Evolutionary conservation across 192 early-diverging fungal genomes (phyloP).

Genomic region (Obelidium mucronatum): DNA sequence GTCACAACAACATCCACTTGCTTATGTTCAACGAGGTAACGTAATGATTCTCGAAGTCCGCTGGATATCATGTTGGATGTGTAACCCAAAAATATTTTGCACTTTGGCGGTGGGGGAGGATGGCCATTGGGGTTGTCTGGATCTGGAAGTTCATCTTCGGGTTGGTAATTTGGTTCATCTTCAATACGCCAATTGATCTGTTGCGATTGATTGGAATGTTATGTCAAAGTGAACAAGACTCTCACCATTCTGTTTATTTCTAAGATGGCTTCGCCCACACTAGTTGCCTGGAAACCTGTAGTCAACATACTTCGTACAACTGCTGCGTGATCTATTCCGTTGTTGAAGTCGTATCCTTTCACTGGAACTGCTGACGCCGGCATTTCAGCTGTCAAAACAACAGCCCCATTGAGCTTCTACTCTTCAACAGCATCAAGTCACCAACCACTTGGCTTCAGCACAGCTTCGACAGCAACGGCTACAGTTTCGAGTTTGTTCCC

Average conservation of each 20-base stretch:
- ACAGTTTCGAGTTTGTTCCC: constrained; percentile 19
- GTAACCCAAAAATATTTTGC: constrained; percentile 98
- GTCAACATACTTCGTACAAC: constrained; percentile 75
- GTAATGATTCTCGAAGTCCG: constrained; percentile 90
- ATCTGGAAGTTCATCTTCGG: constrained; percentile 60
- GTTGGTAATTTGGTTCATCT: constrained; percentile 77
- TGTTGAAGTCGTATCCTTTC: constrained; percentile 93
- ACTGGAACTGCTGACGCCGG: constrained; percentile 71
- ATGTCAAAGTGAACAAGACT: too few relatives aligned
- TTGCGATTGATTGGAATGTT: constrained; percentile 15
- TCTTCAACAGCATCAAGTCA: not conserved
- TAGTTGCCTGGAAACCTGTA: constrained; percentile 95
- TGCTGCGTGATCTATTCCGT: constrained; percentile 75
- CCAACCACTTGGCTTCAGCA: constrained; percentile 36
- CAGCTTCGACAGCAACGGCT: constrained; percentile 39
- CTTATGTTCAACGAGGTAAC: constrained; percentile 87
- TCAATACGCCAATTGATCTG: constrained; percentile 80
- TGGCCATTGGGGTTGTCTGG: constrained; percentile 59
- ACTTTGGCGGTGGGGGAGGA: constrained; percentile 73
- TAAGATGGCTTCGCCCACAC: constrained; percentile 85
- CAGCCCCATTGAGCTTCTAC: not conserved
- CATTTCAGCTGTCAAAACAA: constrained; percentile 64
- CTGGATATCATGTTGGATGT: constrained; percentile 98
- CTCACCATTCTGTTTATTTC: constrained; percentile 92
- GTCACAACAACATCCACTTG: constrained; percentile 87